These are phyloP conservation scores for Tranzscheliella williamsii DNA, from an alignment of 1,284 basidiomycete genomes.

Conservation along the genomic window DNA sequence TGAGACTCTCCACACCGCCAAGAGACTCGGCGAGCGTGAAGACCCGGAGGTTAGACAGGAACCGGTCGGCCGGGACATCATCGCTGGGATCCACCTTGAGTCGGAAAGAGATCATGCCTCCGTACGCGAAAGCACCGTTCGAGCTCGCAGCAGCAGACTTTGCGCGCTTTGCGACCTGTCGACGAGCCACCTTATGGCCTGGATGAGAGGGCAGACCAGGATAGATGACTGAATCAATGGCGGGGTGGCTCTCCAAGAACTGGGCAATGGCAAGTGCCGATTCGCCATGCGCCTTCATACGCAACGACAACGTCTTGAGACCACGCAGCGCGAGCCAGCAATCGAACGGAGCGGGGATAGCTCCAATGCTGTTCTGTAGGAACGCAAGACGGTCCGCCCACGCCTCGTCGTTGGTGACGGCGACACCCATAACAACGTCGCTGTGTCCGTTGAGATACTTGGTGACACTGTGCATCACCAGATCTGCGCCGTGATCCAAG, in stretches of 20 bases:
- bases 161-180: constrained; percentile 44
- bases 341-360: constrained; percentile 84
- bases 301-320: constrained; percentile 72
- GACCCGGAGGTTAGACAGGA: constrained; percentile 72
- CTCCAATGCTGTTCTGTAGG: constrained; percentile 88
- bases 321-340: constrained; percentile 89
- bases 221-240: constrained; percentile 80
- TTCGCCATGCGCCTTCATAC: constrained; percentile 79
- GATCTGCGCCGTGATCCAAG: constrained; percentile 78
- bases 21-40: constrained; percentile 87
- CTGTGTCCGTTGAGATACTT: constrained; percentile 95
- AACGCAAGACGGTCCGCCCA: constrained; percentile 66
- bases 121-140: constrained; percentile 49
- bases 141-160: constrained; percentile 16
- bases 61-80: constrained; percentile 67
- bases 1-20: constrained; percentile 87
- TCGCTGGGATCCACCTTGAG: constrained; percentile 45
- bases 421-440: constrained; percentile 65
- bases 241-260: constrained; percentile 66
- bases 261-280: constrained; percentile 80
- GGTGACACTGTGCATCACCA: constrained; percentile 70
- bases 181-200: constrained; percentile 40
- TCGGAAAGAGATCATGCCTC: constrained; percentile 65
- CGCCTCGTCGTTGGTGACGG: constrained; percentile 43
- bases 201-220: constrained; percentile 68